These are phyloP conservation scores for Allium sativum DNA, from an alignment of 106 monocot genomes.

Conservation along the genomic window DNA sequence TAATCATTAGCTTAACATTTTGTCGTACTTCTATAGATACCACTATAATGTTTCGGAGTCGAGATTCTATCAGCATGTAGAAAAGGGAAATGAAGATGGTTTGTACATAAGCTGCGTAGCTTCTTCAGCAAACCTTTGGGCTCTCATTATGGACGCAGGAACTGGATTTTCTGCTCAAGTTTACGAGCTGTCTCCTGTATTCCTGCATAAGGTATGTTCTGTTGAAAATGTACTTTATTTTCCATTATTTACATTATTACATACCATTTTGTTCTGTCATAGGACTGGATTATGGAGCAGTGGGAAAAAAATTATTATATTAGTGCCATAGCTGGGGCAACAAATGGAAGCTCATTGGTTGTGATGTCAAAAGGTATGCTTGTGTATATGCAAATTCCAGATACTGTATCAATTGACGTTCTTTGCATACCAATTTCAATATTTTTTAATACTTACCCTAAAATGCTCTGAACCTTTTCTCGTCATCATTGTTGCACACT, in stretches of 20 bases:
- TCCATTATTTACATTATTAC: conserved; percentile 1
- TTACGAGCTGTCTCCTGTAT: conserved; percentile 78
- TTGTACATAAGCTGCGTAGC: conserved; percentile 88
- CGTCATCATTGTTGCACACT: too few relatives aligned
- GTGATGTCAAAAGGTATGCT: conserved; percentile 95
- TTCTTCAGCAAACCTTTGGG: conserved; percentile 85
- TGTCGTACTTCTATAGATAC: conserved; percentile 36
- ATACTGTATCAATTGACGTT: too few relatives aligned
- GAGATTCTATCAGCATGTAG: conserved; percentile 78
- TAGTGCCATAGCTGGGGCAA: conserved; percentile 87
- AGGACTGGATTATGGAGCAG: conserved; percentile 99
- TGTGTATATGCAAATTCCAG: background rate
- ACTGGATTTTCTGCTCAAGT: conserved; percentile 84
- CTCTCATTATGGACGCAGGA: conserved; percentile 98
- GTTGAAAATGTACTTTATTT: background rate
- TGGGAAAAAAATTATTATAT: conserved; percentile 97
- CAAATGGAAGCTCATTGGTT: conserved; percentile 90
- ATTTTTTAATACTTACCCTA: too few relatives aligned
- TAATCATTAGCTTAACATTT: background rate
- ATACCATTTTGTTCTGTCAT: background rate
- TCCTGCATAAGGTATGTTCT: conserved; percentile 74
- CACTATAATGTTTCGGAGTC: conserved; percentile 94
- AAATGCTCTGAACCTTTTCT: too few relatives aligned
- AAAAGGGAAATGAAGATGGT: conserved; percentile 97
- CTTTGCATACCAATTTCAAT: too few relatives aligned